Base-by-base conservation (phyloP, 129 eudicot genomes). In the Artemisia tridentata region DNA sequence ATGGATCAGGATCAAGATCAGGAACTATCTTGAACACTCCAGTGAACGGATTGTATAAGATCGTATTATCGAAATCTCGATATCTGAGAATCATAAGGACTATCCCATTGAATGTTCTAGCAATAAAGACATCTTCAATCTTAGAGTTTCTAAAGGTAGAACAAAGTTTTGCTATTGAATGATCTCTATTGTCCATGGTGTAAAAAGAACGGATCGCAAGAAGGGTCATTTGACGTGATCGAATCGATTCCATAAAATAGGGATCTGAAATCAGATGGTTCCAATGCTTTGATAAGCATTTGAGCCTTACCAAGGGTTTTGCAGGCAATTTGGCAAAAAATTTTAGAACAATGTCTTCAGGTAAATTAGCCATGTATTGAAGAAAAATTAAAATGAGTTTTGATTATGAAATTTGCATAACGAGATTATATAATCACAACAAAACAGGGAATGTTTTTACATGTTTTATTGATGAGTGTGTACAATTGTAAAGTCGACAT, bases 181-280 rank as follows among this genome's bases (percentile, higher is more conserved):
- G 53, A 65, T 2, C 41, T 8, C 0, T 45, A 9, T 45, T 12
- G 70, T 65, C 70, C 13, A 65, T 46, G 18, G 38, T 5, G 2
- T 65, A 17, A 20, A 65, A 65, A 19, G 56, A 38, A 38, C 6
- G 5, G 31, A 11, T 13, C 12, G 17, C 11, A 34, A 65, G 70
- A 47, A 65, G 49, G 18, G 48, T 65, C 70, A 65, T 65, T 27
- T 2, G 56, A 18, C 56, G 56, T 65, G 56, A 65, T 46, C 70
- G 11, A 38, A 38, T 20, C 11, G 54, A 46, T 2, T 46, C 19
- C 56, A 65, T 13, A 65, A 65, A 46, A 19, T 51, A 14, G 1
- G 16, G 56, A 51, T 46, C 56, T 14, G 68, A 65, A 13, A 46
- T 65, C 13, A 20, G 11, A 46, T 2, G 12, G 25, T 46, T 65